A percentile compares a stretch with the other conserved stretches of the same genome.
Conservation (phyloP, 495 filamentous ascomycete genomes). For the Aspergillus ellipticus region DNA sequence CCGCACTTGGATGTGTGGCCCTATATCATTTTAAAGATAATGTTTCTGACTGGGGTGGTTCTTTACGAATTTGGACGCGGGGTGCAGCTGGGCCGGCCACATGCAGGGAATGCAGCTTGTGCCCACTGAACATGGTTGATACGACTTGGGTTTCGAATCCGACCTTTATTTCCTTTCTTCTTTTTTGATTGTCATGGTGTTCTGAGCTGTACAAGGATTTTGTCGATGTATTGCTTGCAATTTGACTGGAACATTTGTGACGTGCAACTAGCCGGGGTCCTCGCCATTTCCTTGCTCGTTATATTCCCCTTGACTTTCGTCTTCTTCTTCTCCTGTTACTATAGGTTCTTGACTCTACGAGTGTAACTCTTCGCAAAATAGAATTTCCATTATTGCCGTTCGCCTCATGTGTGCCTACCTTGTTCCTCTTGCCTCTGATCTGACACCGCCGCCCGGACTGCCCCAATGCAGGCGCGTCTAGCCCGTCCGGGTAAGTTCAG, state of each 20-base stretch:
- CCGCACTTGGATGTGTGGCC: conserved; percentile 2
- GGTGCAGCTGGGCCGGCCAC: conserved; percentile 25
- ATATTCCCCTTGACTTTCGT: conserved; percentile 11
- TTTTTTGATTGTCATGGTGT: conserved; percentile 16
- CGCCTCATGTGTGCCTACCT: too few relatives aligned
- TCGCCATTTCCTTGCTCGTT: conserved; percentile 23
- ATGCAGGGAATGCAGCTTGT: conserved; percentile 37
- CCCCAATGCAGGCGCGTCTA: neutral
- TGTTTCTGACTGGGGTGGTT: conserved; percentile 7
- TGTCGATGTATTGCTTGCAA: conserved; percentile 25
- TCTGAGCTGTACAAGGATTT: conserved; percentile 4
- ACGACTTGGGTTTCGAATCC: conserved; percentile 26
- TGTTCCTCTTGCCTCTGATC: too few relatives aligned
- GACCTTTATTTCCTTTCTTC: conserved; percentile 21
- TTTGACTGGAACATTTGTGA: conserved; percentile 24
- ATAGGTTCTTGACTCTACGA: conserved; percentile 7
- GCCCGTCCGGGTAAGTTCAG: neutral
- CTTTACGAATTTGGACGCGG: conserved; percentile 1
- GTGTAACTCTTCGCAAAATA: conserved; percentile 5
- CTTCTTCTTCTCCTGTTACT: conserved; percentile 11
- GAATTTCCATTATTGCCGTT: neutral
- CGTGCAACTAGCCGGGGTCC: conserved; percentile 26
- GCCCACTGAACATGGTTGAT: conserved; percentile 15
- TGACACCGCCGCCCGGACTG: too few relatives aligned
- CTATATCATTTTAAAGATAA: conserved; percentile 15